These are phyloP conservation scores for Ulmus americana DNA, from an alignment of 331 rosid species.

Conservation along the genomic window DNA sequence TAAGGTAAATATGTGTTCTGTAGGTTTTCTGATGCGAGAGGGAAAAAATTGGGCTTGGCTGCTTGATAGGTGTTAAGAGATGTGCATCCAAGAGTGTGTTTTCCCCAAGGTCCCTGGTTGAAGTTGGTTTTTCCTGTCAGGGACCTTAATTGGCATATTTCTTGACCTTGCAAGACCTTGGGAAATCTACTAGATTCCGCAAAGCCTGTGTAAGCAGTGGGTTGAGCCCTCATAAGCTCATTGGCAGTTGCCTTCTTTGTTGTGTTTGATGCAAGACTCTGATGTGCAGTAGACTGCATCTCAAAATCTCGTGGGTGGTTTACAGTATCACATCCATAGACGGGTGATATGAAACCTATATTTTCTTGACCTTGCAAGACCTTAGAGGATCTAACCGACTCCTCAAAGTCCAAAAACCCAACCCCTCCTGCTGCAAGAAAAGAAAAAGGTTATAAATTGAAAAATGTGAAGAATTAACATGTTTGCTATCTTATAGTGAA, in stretches of 20 bases:
- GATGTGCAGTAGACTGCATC: conserved; percentile 50
- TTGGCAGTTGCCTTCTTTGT: conserved; percentile 42
- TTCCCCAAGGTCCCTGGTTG: conserved; percentile 61
- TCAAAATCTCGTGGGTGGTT: conserved; percentile 64
- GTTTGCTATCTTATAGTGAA: conserved; percentile 17
- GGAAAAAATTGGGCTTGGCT: conserved; percentile 43
- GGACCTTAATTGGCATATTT: conserved; percentile 73
- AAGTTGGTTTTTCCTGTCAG: conserved; percentile 54
- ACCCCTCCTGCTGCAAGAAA: conserved; percentile 51
- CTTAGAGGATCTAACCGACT: conserved; percentile 89
- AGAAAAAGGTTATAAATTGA: conserved; percentile 9
- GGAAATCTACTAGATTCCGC: conserved; percentile 63
- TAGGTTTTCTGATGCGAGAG: conserved; percentile 45
- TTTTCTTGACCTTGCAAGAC: conserved; percentile 99
- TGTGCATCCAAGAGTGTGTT: conserved; percentile 40
- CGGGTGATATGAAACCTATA: conserved; percentile 68
- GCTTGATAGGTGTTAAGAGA: conserved; percentile 53
- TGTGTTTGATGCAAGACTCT: conserved; percentile 43
- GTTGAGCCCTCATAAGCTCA: conserved; percentile 60
- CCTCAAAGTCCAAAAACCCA: conserved; percentile 84
- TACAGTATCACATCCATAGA: conserved; percentile 64
- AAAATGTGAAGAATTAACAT: conserved; percentile 2
- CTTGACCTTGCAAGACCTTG: conserved; percentile 99
- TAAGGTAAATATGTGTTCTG: conserved; percentile 52
- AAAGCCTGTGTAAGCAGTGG: conserved; percentile 59